A percentile compares a stretch with the other conserved stretches of the same genome.
phyloP scores from a whole-genome alignment of 345 rosid species.

The Rhodamnia rubescens region DNA sequence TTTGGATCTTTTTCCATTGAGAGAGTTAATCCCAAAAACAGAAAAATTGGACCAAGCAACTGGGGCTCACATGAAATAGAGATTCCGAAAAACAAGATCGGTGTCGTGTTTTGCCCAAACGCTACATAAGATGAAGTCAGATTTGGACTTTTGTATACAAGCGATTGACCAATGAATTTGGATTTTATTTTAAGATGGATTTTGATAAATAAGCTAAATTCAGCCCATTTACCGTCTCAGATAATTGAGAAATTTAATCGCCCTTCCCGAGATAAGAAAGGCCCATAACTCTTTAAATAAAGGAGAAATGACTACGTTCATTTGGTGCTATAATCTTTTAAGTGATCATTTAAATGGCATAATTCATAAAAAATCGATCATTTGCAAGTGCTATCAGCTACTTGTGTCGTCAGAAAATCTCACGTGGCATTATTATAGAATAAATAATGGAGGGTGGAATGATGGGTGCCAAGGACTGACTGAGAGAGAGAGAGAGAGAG shows the following conservation, averaged over 20 bases:
- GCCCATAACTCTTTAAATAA: background rate
- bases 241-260: background rate
- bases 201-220: background rate
- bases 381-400: background rate
- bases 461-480: too few species aligned
- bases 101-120: background rate
- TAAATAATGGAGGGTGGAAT: background rate
- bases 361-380: background rate
- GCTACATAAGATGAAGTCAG: background rate
- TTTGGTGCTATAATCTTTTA: background rate
- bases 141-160: background rate
- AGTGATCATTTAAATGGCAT: too few species aligned
- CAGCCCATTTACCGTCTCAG: background rate
- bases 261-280: background rate
- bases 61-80: background rate
- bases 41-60: background rate
- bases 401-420: background rate
- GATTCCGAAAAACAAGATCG: background rate
- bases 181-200: background rate
- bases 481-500: too few species aligned
- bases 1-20: background rate
- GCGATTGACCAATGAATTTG: background rate
- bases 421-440: background rate
- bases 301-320: background rate
- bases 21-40: background rate